Base-by-base conservation (phyloP, 179 eudicot genomes). In the Gypsophila paniculata region DNA sequence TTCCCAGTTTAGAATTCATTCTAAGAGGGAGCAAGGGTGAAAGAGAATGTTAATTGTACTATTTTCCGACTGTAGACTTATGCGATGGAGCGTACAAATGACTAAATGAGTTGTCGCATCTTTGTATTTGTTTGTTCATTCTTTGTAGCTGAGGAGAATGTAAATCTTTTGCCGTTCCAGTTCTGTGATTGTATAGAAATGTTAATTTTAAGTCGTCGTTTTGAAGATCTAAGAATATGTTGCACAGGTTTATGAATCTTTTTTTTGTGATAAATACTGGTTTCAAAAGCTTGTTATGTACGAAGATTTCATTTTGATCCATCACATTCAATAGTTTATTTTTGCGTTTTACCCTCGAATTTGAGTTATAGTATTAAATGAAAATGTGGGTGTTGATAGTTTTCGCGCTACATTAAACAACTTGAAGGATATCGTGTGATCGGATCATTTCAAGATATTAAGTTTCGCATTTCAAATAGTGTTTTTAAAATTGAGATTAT, bases 101-200 rank as follows among this genome's bases (percentile, higher is more conserved):
- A 54, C 25, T 72, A 38, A 23, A n/a, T 12, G 44, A 29, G n/a
- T 29, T 29, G 4, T 29, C 23, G 36, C 70, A 19, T 9, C 48
- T 39, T 63, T 46, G 22, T 69, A 34, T 14, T 34, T 48, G 53
- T 21, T 65, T 39, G 42, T 68, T 71, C 42, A 66, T 71, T 79
- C 73, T 19, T 75, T 75, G 10, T 65, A 48, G 72, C 63, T 25
- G 46, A 18, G 32, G 44, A 46, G 60, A 32, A 52, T 70, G 70
- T 73, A 65, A 22, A 34, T 57, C 18, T 61, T 64, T 74, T 12
- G 18, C 12, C 61, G 12, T 26, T 23, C 7, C 15, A 38, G 55
- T 14, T 49, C 48, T 51, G 17, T 53, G 12, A 39, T 26, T 70
- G 78, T 75, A 55, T 46, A 59, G 38, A 58, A 58, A 42, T 74